These are phyloP conservation scores for Leccinum longicurvipes DNA, from an alignment of 768 basidiomycete species.

Conservation along the genomic window DNA sequence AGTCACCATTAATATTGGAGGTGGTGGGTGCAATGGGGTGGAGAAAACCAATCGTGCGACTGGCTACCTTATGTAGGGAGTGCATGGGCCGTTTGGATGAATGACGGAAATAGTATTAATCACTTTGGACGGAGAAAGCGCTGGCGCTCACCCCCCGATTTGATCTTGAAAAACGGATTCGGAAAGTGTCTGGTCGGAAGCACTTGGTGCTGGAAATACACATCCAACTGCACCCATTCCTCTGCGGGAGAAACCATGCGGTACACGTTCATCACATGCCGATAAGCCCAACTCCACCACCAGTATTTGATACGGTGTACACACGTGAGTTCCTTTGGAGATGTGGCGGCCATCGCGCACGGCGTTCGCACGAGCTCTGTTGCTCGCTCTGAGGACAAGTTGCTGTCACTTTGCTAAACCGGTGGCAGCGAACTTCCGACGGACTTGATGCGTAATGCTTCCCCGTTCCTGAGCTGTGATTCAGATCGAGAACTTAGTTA, in stretches of 20 bases:
- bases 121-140: neutral
- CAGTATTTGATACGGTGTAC: neutral
- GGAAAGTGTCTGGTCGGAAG: neutral
- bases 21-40: neutral
- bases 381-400: neutral
- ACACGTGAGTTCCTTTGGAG: neutral
- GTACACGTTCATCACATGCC: neutral
- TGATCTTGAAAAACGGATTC: neutral
- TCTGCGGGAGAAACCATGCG: neutral
- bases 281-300: neutral
- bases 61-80: constrained; percentile 14
- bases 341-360: neutral
- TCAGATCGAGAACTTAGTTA: neutral
- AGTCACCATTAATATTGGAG: constrained; percentile 22
- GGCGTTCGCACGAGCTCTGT: neutral
- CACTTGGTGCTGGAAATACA: neutral
- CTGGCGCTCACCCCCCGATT: neutral
- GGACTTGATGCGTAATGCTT: neutral
- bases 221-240: neutral
- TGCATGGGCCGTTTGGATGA: neutral
- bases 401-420: neutral
- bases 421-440: neutral
- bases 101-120: neutral
- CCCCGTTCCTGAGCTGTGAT: neutral
- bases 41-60: neutral